Conservation (phyloP, 371 early-diverging fungal genomes). For the Funneliformis caledonium region DNA sequence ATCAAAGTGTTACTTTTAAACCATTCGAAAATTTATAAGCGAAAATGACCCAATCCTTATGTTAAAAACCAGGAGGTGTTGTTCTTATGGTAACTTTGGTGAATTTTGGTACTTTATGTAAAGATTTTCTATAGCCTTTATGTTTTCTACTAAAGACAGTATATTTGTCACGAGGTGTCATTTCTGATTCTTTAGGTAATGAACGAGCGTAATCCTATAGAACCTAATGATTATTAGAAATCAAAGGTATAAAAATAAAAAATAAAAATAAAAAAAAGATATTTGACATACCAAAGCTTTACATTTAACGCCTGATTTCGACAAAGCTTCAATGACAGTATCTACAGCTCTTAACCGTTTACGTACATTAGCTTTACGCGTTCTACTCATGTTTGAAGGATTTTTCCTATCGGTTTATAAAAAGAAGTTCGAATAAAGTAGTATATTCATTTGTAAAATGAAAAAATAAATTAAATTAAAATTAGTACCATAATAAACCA, state of each 20-base stretch:
- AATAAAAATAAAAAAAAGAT: not conserved
- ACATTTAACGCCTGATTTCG: conserved; percentile 86
- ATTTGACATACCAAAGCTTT: conserved; percentile 71
- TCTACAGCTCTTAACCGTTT: conserved; percentile 92
- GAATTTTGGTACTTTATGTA: conserved; percentile 95
- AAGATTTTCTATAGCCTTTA: conserved; percentile 87
- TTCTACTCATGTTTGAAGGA: conserved; percentile 85
- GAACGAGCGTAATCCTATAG: conserved; percentile 66
- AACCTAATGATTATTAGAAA: not conserved
- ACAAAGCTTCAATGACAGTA: conserved; percentile 81
- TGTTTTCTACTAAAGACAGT: conserved; percentile 86
- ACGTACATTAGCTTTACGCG: conserved; percentile 93
- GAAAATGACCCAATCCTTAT: no score
- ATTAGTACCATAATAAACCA: conserved; percentile 70
- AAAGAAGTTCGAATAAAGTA: not conserved
- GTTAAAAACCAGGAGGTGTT: conserved; percentile 78
- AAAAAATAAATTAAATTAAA: not conserved
- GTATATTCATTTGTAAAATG: not conserved
- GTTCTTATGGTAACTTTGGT: conserved; percentile 87
- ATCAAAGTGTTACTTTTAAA: no score
- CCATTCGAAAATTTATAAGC: no score
- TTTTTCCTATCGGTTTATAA: conserved; percentile 58
- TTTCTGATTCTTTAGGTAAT: conserved; percentile 83
- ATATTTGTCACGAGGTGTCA: conserved; percentile 92
- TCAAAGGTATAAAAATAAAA: not conserved